phyloP scores from a whole-genome alignment of 1,284 basidiomycete genomes.

The Irpex sp. region DNA sequence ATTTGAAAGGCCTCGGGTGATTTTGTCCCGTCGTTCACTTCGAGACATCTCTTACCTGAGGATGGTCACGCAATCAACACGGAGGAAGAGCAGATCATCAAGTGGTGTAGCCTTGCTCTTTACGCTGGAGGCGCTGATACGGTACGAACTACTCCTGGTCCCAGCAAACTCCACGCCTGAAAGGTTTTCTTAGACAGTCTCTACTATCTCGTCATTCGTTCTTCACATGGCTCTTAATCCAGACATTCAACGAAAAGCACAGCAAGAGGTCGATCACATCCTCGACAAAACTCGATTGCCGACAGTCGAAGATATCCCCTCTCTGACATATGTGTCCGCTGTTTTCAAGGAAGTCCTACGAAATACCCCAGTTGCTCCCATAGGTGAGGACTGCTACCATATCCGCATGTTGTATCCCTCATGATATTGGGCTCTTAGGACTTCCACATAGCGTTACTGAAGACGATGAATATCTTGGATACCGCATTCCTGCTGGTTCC shows the following conservation, averaged over 20 bases:
- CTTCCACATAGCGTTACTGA: not conserved
- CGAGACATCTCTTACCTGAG: too few species aligned
- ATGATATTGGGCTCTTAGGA: too few species aligned
- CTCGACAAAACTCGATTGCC: not conserved
- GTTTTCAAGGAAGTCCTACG: not conserved
- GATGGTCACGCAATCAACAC: not conserved
- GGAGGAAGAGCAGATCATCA: not conserved
- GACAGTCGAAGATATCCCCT: not conserved
- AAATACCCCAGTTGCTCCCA: not conserved
- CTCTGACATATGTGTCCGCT: not conserved
- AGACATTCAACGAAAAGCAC: conserved; percentile 7
- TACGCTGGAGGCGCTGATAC: not conserved
- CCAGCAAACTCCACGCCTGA: not conserved
- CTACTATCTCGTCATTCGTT: conserved; percentile 12
- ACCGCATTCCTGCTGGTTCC: not conserved
- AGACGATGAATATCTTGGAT: not conserved
- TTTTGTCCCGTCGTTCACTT: too few species aligned
- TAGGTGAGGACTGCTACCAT: not conserved
- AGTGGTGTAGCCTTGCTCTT: not conserved
- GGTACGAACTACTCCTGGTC: not conserved
- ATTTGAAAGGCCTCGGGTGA: too few species aligned
- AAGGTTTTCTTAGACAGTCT: not conserved
- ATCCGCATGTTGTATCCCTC: too few species aligned
- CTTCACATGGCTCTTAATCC: conserved; percentile 20
- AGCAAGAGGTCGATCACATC: not conserved